Conservation (phyloP, 2,329 filamentous ascomycete species). For the Bisporella sp. region DNA sequence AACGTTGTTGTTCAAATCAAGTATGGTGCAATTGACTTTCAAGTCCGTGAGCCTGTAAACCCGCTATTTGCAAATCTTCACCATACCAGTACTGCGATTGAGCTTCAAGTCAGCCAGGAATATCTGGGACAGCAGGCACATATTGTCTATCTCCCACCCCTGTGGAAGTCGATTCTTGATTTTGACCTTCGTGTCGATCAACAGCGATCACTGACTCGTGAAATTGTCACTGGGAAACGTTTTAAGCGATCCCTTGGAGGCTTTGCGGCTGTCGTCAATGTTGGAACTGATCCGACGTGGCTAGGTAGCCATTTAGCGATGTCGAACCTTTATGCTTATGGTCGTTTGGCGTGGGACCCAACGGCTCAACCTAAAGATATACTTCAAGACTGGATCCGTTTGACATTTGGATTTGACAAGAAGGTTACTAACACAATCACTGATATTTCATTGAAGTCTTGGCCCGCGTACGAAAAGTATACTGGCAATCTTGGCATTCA, state of each 20-base stretch:
- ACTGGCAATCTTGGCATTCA: constrained; percentile 64
- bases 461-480: constrained; percentile 67
- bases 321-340: constrained; percentile 67
- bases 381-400: constrained; percentile 58
- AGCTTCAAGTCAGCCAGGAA: constrained; percentile 62
- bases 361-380: constrained; percentile 39
- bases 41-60: constrained; percentile 60
- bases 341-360: constrained; percentile 59
- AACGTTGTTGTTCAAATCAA: constrained; percentile 71
- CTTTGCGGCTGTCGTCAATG: constrained; percentile 60
- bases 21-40: constrained; percentile 69
- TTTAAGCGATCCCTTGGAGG: constrained; percentile 52
- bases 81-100: constrained; percentile 45
- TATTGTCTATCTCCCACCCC: constrained; percentile 58
- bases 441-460: constrained; percentile 59
- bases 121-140: constrained; percentile 67
- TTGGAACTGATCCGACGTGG: constrained; percentile 61
- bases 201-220: constrained; percentile 45
- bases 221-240: constrained; percentile 53
- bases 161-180: constrained; percentile 62
- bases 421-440: constrained; percentile 52
- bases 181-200: constrained; percentile 59
- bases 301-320: constrained; percentile 62
- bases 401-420: constrained; percentile 54
- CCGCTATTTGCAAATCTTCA: constrained; percentile 52